phyloP scores from a whole-genome alignment of 2,329 filamentous ascomycete species.

The Kalmusia sp. region DNA sequence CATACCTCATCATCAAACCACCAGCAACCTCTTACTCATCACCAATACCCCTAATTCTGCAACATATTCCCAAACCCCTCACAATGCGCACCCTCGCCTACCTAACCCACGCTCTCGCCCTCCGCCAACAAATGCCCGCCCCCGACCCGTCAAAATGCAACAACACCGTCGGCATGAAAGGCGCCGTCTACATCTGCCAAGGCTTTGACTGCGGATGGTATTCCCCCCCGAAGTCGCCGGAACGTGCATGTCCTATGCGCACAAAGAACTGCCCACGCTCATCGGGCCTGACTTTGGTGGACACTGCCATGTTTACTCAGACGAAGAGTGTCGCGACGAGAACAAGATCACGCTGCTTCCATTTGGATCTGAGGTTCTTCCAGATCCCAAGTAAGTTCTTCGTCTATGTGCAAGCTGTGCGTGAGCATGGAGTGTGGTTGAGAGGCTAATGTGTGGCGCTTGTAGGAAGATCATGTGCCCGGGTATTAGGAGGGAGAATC shows the following conservation, averaged over 20 bases:
- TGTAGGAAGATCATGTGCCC: background rate
- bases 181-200: background rate
- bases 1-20: too few species aligned
- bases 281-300: background rate
- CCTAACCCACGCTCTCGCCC: background rate
- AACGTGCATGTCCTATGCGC: too few species aligned
- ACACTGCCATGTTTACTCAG: background rate
- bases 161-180: background rate
- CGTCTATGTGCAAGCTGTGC: too few species aligned
- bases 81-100: constrained; percentile 1
- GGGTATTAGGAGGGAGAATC: background rate
- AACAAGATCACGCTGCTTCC: background rate
- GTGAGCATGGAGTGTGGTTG: too few species aligned
- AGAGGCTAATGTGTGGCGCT: background rate
- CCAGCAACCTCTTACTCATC: too few species aligned
- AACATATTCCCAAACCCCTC: too few species aligned
- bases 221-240: too few species aligned
- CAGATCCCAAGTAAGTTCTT: background rate
- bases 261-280: too few species aligned
- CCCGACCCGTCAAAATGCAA: background rate
- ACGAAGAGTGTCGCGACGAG: background rate
- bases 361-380: too few species aligned
- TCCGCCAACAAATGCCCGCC: background rate
- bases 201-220: background rate
- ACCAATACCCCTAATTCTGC: too few species aligned